These are phyloP conservation scores for Volvox carteri DNA, from an alignment of 163 green algal genomes.

Conservation along the genomic window DNA sequence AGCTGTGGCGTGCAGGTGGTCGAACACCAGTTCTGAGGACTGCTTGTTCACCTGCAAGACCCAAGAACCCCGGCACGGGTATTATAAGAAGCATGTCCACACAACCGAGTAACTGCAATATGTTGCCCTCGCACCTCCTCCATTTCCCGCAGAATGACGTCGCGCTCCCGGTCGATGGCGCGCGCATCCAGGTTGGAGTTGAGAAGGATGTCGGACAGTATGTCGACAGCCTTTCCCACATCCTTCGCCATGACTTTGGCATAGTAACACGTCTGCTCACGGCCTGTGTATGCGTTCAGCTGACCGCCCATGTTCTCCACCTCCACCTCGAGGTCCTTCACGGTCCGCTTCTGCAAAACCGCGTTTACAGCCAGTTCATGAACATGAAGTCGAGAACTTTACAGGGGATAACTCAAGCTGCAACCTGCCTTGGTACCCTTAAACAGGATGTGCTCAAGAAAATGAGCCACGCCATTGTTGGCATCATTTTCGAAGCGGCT, in stretches of 20 bases:
- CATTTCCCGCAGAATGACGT: conserved; percentile 98
- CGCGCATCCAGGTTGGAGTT: conserved; percentile 92
- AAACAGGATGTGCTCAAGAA: conserved; percentile 99
- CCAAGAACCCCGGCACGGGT: conserved; percentile 1
- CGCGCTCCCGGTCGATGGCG: conserved; percentile 93
- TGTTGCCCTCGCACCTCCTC: conserved; percentile 84
- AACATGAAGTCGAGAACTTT: background rate
- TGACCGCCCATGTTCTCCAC: conserved; percentile 99
- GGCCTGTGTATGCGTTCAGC: conserved; percentile 98
- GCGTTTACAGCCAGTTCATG: background rate
- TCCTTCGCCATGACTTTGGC: conserved; percentile 92
- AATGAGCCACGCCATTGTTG: conserved; percentile 98
- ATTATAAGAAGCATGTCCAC: too few relatives aligned
- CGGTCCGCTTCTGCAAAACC: conserved; percentile 74
- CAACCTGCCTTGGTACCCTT: conserved; percentile 94
- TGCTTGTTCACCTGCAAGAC: conserved; percentile 79
- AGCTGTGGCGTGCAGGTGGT: conserved; percentile 99
- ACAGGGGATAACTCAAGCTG: background rate
- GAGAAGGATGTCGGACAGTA: conserved; percentile 98
- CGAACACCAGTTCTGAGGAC: conserved; percentile 97
- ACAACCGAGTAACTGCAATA: background rate
- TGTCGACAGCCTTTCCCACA: conserved; percentile 91
- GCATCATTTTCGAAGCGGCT: conserved; percentile 93
- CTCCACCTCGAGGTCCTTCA: conserved; percentile 92
- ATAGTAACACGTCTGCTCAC: conserved; percentile 99